Base-by-base conservation (phyloP, 2,329 filamentous ascomycete species). In the Neopestalotiopsis sp. region DNA sequence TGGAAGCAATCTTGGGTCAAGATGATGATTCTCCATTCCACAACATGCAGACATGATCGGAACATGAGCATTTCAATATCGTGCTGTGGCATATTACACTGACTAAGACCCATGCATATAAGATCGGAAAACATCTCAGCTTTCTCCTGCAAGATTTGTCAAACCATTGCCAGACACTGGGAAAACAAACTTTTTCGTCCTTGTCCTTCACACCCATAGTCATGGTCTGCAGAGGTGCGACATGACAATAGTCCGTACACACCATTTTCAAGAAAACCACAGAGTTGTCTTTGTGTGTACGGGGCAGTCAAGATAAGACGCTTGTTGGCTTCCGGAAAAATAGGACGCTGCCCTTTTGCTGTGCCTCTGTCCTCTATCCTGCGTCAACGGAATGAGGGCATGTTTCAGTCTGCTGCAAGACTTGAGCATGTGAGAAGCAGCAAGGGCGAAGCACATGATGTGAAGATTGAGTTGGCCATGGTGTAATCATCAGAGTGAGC, bases 361-460 rank as follows among this genome's bases (percentile, higher is more conserved):
- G 42, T 24, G 14, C 45, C n/a, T 53, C n/a, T 20, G 10, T 28
- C 24, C 24, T 28, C 24, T 28, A 28, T 28, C 24, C 24, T 28
- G 24, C 24, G 24, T 28, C 24, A 28, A 28, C 24, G 45, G 17
- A 53, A 17, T n/a, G 9, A 53, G n/a, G 17, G 45, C 17, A 53
- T 53, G 45, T 53, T 53, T 53, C 45, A 53, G 17, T 53, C 20
- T 53, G 45, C 45, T 53, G 45, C 45, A 53, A 53, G 45, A n/a
- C n/a, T 17, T 53, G 45, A 38, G 34, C 34, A n/a, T 53, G 45
- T 20, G 45, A 53, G 45, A 53, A 53, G 45, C n/a, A 53, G 45
- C 9, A 7, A 9, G 45, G 3, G 45, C 45, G n/a, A 53, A 49
- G 42, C 42, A 20, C 45, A 53, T n/a, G 14, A 14, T n/a, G 14